Base-by-base conservation (phyloP, 2,329 filamentous ascomycete genomes). In the Xylaria sp. region DNA sequence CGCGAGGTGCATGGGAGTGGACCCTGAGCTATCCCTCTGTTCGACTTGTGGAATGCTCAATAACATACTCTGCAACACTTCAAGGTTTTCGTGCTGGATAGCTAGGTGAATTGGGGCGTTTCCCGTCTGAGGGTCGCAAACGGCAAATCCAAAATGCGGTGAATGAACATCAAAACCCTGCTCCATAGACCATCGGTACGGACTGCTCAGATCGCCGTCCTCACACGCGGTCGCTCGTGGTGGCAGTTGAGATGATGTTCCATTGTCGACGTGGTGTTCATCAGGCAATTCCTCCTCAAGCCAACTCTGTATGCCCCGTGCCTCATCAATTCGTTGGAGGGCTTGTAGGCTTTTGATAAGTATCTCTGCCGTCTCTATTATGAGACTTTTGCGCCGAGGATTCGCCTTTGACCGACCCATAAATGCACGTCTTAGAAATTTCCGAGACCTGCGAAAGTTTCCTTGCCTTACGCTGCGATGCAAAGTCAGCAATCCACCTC, bases 1-100 rank as follows among this genome's bases (percentile, higher is more conserved):
- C 1, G 77, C 78, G 7, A 70, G 61, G 42, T 78, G 74, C 20
- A 79, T 38, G 22, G 75, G 72, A 5, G 76, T 77, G 39, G 72
- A 74, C 1, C 67, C 54, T 0, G 65, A 70, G 5, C 54, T 59
- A 49, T 74, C 71, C 3, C 47, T 61, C n/a, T 72, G 69, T 54
- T 74, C 73, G 22, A 76, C 57, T 29, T 73, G 61, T 17, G 64
- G 51, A 27, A 70, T 67, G 25, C 70, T 66, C 5, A 55, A 60
- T 27, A 77, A 38, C 74, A 78, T 77, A 58, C 69, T 64, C 11
- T 62, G 67, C 45, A 77, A 17, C 7, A 76, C 67, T 11, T 75
- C 72, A 25, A 73, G 36, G 5, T 76, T 71, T 44, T 74, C 69
- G 11, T 60, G 57, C 33, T 72, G 64, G 27, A 73, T 69, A 1